These are phyloP conservation scores for Raphanus sativus DNA, from an alignment of 345 rosid genomes.

Conservation along the genomic window DNA sequence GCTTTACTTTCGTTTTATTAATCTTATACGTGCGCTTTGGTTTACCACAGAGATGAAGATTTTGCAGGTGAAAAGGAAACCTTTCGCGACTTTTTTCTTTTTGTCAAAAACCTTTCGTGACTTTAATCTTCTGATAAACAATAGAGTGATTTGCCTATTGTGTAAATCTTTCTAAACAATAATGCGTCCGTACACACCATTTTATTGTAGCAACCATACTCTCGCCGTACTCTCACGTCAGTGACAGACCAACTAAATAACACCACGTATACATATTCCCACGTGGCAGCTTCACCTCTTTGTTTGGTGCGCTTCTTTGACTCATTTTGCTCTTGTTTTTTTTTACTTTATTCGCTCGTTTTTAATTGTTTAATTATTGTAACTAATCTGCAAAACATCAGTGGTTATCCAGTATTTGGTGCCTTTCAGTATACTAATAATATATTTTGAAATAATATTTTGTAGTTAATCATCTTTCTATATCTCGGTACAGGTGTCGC, in stretches of 20 bases:
- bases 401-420: conserved; percentile 28
- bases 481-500: conserved; percentile 40
- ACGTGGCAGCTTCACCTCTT: background rate
- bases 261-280: background rate
- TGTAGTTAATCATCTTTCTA: background rate
- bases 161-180: background rate
- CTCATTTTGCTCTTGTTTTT: background rate
- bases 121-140: conserved; percentile 6
- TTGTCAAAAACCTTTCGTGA: background rate
- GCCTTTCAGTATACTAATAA: background rate
- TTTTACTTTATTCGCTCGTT: conserved; percentile 18
- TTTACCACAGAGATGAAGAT: no score
- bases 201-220: conserved; percentile 9
- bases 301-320: background rate
- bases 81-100: background rate
- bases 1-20: no score
- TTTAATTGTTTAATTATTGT: background rate
- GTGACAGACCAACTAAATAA: background rate
- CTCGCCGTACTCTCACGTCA: background rate
- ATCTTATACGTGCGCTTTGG: no score
- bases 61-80: background rate
- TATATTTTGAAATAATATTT: background rate
- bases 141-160: no score
- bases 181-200: conserved; percentile 9
- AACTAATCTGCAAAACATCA: background rate